phyloP scores from a whole-genome alignment of 2,329 filamentous ascomycete genomes.

The Podosphaera xanthii region DNA sequence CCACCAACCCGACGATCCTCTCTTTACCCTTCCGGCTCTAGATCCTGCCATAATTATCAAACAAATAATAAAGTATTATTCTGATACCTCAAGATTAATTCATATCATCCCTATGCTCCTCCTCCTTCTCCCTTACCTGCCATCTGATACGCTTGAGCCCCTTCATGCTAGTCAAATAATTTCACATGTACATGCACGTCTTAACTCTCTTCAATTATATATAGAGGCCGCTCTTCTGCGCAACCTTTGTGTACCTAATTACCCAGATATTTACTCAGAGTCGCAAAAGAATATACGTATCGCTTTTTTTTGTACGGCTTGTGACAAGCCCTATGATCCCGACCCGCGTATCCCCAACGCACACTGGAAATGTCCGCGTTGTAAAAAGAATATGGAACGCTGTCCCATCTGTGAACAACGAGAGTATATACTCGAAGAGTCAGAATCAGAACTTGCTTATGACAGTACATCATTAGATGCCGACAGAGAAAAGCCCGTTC shows the following conservation, averaged over 20 bases:
- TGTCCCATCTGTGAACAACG: slow-evolving; percentile 35
- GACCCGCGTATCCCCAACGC: slow-evolving; percentile 18
- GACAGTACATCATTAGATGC: neutral
- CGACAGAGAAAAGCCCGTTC: neutral
- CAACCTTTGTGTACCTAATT: slow-evolving; percentile 32
- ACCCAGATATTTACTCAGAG: slow-evolving; percentile 28
- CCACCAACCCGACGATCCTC: slow-evolving; percentile 26
- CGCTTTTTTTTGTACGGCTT: slow-evolving; percentile 30
- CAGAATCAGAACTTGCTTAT: slow-evolving; percentile 1
- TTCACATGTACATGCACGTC: slow-evolving; percentile 34
- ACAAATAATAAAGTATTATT: slow-evolving; percentile 24
- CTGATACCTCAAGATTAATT: slow-evolving; percentile 32
- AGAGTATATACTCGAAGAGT: slow-evolving; percentile 5
- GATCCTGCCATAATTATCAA: slow-evolving; percentile 31
- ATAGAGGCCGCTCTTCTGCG: slow-evolving; percentile 36
- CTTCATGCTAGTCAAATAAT: slow-evolving; percentile 33
- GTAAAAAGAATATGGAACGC: slow-evolving; percentile 26
- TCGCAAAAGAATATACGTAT: slow-evolving; percentile 32
- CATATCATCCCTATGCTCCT: slow-evolving; percentile 38
- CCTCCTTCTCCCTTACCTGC: slow-evolving; percentile 33
- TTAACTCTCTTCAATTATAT: slow-evolving; percentile 35
- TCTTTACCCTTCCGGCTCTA: slow-evolving; percentile 30
- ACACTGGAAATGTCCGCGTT: slow-evolving; percentile 37
- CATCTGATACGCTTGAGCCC: slow-evolving; percentile 28
- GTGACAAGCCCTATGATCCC: slow-evolving; percentile 28